phyloP scores from a whole-genome alignment of 2,329 filamentous ascomycete species.

The Graphiopsis chlorocephala region DNA sequence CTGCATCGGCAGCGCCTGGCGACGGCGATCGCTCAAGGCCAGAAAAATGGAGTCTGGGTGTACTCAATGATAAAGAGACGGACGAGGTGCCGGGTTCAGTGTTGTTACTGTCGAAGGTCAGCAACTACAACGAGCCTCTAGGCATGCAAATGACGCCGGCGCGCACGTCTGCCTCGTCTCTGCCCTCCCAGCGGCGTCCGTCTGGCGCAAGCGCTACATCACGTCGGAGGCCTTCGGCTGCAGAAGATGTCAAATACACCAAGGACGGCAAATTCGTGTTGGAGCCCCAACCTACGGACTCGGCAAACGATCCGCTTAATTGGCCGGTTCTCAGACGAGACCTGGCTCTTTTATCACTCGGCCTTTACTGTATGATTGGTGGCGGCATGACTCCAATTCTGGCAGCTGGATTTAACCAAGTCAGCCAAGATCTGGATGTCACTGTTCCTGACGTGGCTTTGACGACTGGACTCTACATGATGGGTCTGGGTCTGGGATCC shows the following conservation, averaged over 20 bases:
- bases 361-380: conserved; percentile 89
- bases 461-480: conserved; percentile 91
- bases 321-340: conserved; percentile 84
- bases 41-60: conserved; percentile 64
- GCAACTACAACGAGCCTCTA: conserved; percentile 61
- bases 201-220: conserved; percentile 18
- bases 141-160: conserved; percentile 63
- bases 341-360: conserved; percentile 73
- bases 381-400: conserved; percentile 89
- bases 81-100: conserved; percentile 78
- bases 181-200: conserved; percentile 33
- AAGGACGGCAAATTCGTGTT: conserved; percentile 79
- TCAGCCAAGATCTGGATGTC: conserved; percentile 66
- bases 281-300: conserved; percentile 88
- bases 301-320: conserved; percentile 85
- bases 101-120: conserved; percentile 54
- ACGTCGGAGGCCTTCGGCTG: conserved; percentile 17
- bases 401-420: conserved; percentile 82
- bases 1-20: background rate
- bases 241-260: conserved; percentile 67
- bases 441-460: conserved; percentile 71
- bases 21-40: conserved; percentile 9
- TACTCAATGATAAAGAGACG: conserved; percentile 75
- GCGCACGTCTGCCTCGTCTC: conserved; percentile 55
- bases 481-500: conserved; percentile 82